These are phyloP conservation scores for Cladosporium sp. DNA, from an alignment of 2,329 filamentous ascomycete species.

Conservation along the genomic window DNA sequence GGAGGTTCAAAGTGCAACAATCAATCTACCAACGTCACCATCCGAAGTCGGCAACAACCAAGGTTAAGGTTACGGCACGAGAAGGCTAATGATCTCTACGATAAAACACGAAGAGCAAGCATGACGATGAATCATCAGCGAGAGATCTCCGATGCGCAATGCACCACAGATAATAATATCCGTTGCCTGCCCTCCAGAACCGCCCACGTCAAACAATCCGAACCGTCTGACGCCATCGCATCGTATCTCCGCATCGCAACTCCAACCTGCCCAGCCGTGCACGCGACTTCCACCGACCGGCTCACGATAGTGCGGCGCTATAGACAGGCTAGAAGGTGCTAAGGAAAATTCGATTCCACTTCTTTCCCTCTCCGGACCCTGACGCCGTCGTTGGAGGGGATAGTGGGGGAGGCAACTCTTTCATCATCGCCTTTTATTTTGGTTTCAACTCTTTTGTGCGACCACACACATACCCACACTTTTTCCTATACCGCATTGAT, in stretches of 20 bases:
- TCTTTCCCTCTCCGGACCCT: conserved; percentile 7
- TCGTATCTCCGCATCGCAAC: neutral
- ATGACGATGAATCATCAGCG: neutral
- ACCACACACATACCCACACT: neutral
- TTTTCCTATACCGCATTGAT: neutral
- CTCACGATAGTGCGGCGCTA: neutral
- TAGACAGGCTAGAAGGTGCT: conserved; percentile 5
- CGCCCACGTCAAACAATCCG: neutral
- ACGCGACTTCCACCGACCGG: neutral
- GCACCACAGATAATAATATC: too few relatives aligned
- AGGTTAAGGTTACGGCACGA: conserved; percentile 7
- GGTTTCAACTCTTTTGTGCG: neutral
- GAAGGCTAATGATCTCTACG: neutral
- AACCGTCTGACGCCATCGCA: neutral
- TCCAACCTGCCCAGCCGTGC: conserved; percentile 8
- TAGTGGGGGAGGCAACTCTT: conserved; percentile 3
- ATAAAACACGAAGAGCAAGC: neutral
- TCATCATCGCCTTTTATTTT: conserved; percentile 5
- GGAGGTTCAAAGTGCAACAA: too few relatives aligned
- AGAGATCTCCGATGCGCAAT: neutral
- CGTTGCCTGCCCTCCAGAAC: neutral
- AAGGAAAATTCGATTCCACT: conserved; percentile 10
- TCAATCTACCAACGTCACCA: too few relatives aligned
- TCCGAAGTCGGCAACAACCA: neutral
- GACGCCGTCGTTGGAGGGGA: neutral